Base-by-base conservation (phyloP, 306 rosid species). In the Acacia crassicarpa region DNA sequence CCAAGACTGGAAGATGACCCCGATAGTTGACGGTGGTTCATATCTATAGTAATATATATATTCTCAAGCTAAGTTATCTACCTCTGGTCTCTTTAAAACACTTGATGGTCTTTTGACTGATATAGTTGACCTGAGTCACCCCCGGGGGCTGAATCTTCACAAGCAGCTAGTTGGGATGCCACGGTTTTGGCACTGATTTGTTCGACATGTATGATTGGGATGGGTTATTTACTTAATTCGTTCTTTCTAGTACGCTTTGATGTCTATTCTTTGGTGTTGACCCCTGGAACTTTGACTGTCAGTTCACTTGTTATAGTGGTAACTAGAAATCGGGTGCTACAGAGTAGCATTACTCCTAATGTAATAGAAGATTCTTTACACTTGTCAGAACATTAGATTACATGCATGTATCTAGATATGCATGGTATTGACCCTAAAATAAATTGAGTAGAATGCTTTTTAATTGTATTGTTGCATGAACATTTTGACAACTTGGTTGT, bases 1-100 rank as follows among this genome's bases (percentile, higher is more conserved):
- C 98, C 78, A 94, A 94, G 89, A 94, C 95, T 22, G 97, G 97
- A 85, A 89, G 93, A 88, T 94, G 82, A 87, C 88, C 79, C 67
- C 9, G 54, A 41, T n/a, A 70, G 84, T 72, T 56, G 75, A 51
- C 43, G 20, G 32, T 83, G 75, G 54, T 67, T 59, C 68, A 73
- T 81, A 70, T 73, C 67, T 74, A 80, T 56, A 16, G 35, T 8
- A 17, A 15, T 0, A 12, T 3, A 23, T 46, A 46, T 25, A 72
- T 81, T 68, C 79, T 62, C 76, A 77, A 78, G 82, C 80, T 72
- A 81, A 83, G 80, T 62, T 75, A 74, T 76, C 65, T 65, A 75
- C 77, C 78, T 82, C 87, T 78, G 68, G 84, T 81, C 80, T 78
- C 77, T 61, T 67, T 74, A 62, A 87, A 78, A 78, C 65, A 58